A percentile compares a stretch with the other conserved stretches of the same genome.
Evolutionary conservation across 306 rosid species (phyloP).

Genomic region (Biancaea sappan): DNA sequence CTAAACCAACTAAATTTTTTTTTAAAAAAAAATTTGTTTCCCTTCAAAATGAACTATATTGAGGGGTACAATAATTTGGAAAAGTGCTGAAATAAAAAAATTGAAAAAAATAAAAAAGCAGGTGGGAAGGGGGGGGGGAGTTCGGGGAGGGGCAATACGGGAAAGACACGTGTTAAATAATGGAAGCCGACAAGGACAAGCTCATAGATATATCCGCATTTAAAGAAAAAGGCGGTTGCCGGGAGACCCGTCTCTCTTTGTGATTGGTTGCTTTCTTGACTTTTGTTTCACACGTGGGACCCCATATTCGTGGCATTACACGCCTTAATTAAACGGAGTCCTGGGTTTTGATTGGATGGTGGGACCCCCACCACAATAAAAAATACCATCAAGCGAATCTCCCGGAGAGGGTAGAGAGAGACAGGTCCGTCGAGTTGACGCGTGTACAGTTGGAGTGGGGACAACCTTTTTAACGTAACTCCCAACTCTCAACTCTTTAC

Average conservation of each 20-base stretch:
- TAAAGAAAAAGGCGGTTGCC: conserved; percentile 69
- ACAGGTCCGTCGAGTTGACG: conserved; percentile 27
- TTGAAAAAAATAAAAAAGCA: background rate
- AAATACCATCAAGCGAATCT: conserved; percentile 36
- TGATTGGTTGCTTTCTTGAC: conserved; percentile 84
- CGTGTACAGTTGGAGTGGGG: conserved; percentile 36
- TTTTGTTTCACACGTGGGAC: conserved; percentile 57
- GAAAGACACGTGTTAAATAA: conserved; percentile 57
- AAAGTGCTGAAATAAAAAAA: background rate
- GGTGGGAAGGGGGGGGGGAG: conserved; percentile 18
- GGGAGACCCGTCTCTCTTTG: conserved; percentile 47
- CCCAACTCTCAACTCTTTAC: background rate
- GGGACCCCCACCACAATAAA: conserved; percentile 33
- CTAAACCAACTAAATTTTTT: too few relatives aligned
- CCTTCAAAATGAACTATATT: background rate
- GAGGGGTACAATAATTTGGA: background rate
- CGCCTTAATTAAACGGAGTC: conserved; percentile 18
- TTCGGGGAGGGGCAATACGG: conserved; percentile 21
- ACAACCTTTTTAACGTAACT: background rate
- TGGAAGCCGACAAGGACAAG: conserved; percentile 68
- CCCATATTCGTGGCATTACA: conserved; percentile 43
- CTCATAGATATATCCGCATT: conserved; percentile 61
- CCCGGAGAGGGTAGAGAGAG: conserved; percentile 27
- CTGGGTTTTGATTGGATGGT: background rate
- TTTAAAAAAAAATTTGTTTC: background rate